These are phyloP conservation scores for Fusarium buxicola DNA, from an alignment of 2,329 filamentous ascomycete genomes.

Conservation along the genomic window DNA sequence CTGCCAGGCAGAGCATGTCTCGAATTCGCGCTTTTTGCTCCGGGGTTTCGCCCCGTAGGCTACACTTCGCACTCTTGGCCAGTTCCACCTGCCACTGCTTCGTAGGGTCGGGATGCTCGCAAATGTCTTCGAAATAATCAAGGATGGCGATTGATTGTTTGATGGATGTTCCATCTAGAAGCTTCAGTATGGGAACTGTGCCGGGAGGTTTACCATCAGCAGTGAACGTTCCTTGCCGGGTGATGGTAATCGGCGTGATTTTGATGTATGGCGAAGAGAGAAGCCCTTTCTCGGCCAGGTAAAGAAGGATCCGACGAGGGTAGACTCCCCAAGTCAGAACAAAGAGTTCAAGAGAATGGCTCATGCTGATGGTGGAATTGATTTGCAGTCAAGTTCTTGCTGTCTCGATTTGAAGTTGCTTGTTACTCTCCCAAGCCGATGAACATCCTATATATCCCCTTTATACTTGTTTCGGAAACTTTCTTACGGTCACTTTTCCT, in stretches of 20 bases:
- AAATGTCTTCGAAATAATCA: slow-evolving; percentile 34
- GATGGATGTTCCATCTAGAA: slow-evolving; percentile 34
- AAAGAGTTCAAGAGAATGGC: slow-evolving; percentile 25
- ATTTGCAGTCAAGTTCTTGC: background rate
- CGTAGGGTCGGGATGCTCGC: slow-evolving; percentile 9
- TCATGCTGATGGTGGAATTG: slow-evolving; percentile 3
- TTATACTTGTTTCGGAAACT: too few relatives aligned
- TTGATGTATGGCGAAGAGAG: slow-evolving; percentile 15
- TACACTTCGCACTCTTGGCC: background rate
- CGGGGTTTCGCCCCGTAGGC: slow-evolving; percentile 12
- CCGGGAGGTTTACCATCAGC: slow-evolving; percentile 31
- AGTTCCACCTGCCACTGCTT: slow-evolving; percentile 25
- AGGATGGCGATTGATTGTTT: slow-evolving; percentile 35
- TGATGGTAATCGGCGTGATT: slow-evolving; percentile 6
- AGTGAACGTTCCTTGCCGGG: background rate
- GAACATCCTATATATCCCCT: too few relatives aligned
- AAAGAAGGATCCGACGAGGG: slow-evolving; percentile 27
- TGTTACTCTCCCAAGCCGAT: too few relatives aligned
- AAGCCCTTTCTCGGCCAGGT: slow-evolving; percentile 25
- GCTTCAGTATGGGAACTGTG: slow-evolving; percentile 16
- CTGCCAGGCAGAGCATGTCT: slow-evolving; percentile 26
- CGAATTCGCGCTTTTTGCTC: slow-evolving; percentile 24
- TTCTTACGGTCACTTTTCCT: too few relatives aligned
- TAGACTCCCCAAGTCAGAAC: slow-evolving; percentile 28
- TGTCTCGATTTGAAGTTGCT: too few relatives aligned